Percentiles rank a stretch among this genome's conserved stretches.
These are phyloP conservation scores for Rhodotorula sp. DNA, from an alignment of 1,284 basidiomycete species.

Conservation along the genomic window DNA sequence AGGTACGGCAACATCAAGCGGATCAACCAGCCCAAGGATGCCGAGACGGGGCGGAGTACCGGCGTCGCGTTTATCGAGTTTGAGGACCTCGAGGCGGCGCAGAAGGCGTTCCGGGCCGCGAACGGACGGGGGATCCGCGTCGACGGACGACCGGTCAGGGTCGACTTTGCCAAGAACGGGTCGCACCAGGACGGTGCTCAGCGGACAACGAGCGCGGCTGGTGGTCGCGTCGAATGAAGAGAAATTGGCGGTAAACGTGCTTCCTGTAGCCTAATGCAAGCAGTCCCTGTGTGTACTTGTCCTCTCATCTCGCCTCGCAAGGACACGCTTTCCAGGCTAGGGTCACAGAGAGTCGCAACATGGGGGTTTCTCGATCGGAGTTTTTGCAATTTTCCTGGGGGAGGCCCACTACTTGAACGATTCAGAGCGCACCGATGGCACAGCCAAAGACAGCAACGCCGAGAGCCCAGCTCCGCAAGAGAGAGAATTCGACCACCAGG, in stretches of 20 bases:
- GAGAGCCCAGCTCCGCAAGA: background rate
- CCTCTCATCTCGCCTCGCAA: too few species aligned
- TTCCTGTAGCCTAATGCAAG: too few species aligned
- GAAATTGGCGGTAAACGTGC: background rate
- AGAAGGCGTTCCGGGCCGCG: background rate
- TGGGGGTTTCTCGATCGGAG: too few species aligned
- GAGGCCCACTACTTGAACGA: too few species aligned
- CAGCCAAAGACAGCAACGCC: background rate
- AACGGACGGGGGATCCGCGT: conserved; percentile 15
- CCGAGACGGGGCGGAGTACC: conserved; percentile 83
- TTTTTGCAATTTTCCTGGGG: too few species aligned
- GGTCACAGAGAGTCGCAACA: too few species aligned
- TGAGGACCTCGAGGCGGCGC: conserved; percentile 50
- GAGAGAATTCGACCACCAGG: background rate
- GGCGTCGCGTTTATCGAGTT: conserved; percentile 98
- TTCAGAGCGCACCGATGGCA: too few species aligned
- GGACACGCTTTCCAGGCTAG: too few species aligned
- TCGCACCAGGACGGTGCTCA: conserved; percentile 4
- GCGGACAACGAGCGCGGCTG: background rate
- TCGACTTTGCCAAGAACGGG: conserved; percentile 20
- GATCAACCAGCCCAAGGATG: conserved; percentile 88
- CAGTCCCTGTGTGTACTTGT: too few species aligned
- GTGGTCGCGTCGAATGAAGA: background rate
- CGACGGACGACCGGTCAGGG: conserved; percentile 19
- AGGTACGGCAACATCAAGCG: conserved; percentile 72